A percentile compares a stretch with the other conserved stretches of the same genome.
Conservation (phyloP, 2,329 filamentous ascomycete species). For the Aspergillus sp. region DNA sequence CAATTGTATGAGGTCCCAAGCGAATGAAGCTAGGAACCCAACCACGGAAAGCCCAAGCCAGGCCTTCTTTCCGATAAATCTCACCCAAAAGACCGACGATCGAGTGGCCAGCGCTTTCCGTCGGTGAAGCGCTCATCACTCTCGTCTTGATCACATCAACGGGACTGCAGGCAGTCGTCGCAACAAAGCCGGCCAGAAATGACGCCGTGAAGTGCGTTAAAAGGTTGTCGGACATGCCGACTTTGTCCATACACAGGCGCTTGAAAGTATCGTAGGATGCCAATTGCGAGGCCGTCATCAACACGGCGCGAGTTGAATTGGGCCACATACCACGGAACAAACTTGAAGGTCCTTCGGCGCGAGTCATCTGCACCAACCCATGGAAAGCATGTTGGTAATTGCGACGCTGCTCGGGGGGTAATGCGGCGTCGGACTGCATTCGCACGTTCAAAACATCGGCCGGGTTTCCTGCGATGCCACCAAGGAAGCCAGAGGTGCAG, state of each 20-base stretch:
- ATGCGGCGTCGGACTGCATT: conserved; percentile 87
- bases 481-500: conserved; percentile 73
- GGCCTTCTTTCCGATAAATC: conserved; percentile 50
- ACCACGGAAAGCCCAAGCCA: conserved; percentile 57
- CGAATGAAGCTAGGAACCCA: conserved; percentile 62
- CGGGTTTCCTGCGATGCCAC: conserved; percentile 84
- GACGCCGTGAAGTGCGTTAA: conserved; percentile 56
- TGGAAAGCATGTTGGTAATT: conserved; percentile 88
- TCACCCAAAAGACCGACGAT: conserved; percentile 45
- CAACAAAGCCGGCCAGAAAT: conserved; percentile 56
- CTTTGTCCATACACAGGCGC: conserved; percentile 44
- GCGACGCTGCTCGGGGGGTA: conserved; percentile 63
- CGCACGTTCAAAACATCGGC: conserved; percentile 95
- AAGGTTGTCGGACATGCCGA: conserved; percentile 48
- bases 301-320: conserved; percentile 54
- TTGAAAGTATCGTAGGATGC: conserved; percentile 60
- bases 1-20: conserved; percentile 57
- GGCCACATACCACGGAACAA: conserved; percentile 70
- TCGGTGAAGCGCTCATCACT: conserved; percentile 50
- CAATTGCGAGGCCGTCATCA: conserved; percentile 59
- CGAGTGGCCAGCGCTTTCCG: conserved; percentile 34
- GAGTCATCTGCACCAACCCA: conserved; percentile 77
- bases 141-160: conserved; percentile 61
- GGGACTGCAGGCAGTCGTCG: conserved; percentile 59
- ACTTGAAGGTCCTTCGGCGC: conserved; percentile 66